Conservation (phyloP, 163 green algal species). For the Coccomyxa subellipsoidea region DNA sequence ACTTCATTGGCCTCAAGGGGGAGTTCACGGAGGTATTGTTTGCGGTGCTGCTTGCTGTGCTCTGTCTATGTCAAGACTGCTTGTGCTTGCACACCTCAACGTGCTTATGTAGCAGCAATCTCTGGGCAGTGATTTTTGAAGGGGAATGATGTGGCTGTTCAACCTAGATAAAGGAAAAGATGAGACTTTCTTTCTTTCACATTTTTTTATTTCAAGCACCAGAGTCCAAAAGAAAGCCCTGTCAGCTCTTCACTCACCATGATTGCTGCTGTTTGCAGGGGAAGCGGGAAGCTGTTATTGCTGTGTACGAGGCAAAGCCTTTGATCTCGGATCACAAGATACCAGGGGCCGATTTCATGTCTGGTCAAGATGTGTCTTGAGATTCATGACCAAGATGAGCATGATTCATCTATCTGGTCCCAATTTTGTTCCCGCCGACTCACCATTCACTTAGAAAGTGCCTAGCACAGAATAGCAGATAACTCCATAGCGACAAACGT, state of each 20-base stretch:
- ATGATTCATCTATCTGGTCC: too few species aligned
- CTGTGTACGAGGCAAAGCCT: constrained; percentile 83
- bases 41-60: background rate
- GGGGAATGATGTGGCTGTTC: background rate
- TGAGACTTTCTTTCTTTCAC: background rate
- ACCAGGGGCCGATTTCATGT: background rate
- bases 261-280: constrained; percentile 42
- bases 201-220: background rate
- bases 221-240: too few species aligned
- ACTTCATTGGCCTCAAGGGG: constrained; percentile 88
- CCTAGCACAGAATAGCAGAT: too few species aligned
- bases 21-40: constrained; percentile 65
- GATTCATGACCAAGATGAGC: background rate
- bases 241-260: too few species aligned
- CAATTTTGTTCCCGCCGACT: too few species aligned
- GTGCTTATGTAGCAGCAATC: background rate
- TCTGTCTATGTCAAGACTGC: background rate
- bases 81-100: background rate
- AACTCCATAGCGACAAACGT: too few species aligned
- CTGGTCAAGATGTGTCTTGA: background rate
- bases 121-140: background rate
- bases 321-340: constrained; percentile 48
- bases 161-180: background rate
- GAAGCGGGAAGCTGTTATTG: constrained; percentile 70
- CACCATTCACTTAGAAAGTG: too few species aligned